A percentile compares a stretch with the other conserved stretches of the same genome.
These are phyloP conservation scores for Penicillium sp. DNA, from an alignment of 2,329 filamentous ascomycete species.

Conservation along the genomic window DNA sequence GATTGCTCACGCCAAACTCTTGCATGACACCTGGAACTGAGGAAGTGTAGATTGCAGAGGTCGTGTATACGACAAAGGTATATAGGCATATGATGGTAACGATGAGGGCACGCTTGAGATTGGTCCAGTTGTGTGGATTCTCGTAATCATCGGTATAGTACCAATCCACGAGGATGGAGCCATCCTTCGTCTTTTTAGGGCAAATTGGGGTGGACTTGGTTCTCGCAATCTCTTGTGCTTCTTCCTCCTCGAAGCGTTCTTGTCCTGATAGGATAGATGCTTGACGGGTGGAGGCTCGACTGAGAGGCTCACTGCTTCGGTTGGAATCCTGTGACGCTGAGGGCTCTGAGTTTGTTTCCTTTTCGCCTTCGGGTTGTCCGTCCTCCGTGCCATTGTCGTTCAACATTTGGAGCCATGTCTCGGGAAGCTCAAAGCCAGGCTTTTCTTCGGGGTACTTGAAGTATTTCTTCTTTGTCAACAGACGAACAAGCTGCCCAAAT, in stretches of 20 bases:
- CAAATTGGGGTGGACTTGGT: conserved; percentile 31
- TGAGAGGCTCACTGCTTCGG: conserved; percentile 4
- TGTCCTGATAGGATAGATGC: conserved; percentile 9
- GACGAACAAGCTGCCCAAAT: conserved; percentile 47
- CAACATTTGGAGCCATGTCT: conserved; percentile 22
- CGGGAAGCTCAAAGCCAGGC: conserved; percentile 29
- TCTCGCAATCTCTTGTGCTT: conserved; percentile 23
- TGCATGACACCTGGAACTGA: conserved; percentile 26
- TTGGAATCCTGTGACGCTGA: background rate
- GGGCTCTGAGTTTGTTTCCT: background rate
- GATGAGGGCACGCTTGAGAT: conserved; percentile 27
- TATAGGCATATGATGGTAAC: conserved; percentile 30
- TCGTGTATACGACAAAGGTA: conserved; percentile 39
- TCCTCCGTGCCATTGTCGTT: background rate
- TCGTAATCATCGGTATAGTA: conserved; percentile 29
- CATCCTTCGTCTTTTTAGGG: conserved; percentile 35
- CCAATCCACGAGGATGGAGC: conserved; percentile 38
- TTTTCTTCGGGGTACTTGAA: conserved; percentile 47
- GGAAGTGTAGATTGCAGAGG: conserved; percentile 33
- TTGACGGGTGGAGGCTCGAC: conserved; percentile 13
- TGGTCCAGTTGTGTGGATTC: conserved; percentile 36
- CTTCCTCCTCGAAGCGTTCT: conserved; percentile 32
- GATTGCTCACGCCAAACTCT: conserved; percentile 28
- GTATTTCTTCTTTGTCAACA: conserved; percentile 41
- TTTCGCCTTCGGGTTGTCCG: background rate